Base-by-base conservation (phyloP, 331 rosid species). In the Spiraea crenata region DNA sequence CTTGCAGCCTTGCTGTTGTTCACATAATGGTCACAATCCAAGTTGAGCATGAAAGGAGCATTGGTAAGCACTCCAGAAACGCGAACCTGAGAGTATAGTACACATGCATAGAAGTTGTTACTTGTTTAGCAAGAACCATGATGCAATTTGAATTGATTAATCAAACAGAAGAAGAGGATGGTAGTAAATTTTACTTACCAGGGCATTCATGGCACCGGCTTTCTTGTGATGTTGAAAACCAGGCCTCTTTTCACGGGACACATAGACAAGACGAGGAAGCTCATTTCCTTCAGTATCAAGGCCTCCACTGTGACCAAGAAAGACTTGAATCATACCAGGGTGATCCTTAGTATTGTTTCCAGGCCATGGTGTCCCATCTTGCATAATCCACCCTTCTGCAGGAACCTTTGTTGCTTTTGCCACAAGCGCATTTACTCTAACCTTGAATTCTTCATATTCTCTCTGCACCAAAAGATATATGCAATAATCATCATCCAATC, bases 351-450 rank as follows among this genome's bases (percentile, higher is more conserved):
- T 65, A 69, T 93, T 93, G 90, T 93, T 93, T 65, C 99, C 97
- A 0, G 99, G 99, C 99, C 99, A 95, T 69, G 97, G 96, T 50
- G 97, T 95, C 76, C 95, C 99, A 75, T 95, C 99, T 85, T 91
- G 89, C 99, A 95, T 86, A 37, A 88, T 91, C 99, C 99, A 95
- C 63, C 99, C 99, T 81, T 89, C 99, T 34, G 79, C 61, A 9
- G 97, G 97, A 80, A 85, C 80, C 72, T 95, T 88, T 71, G 72
- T 17, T 66, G 91, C 85, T 75, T 91, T 95, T 14, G 97, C 99
- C 73, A 91, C 99, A 48, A 86, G 96, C 64, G 96, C 90, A 79
- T 95, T 95, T 62, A 89, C 67, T 77, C 97, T 87, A 69, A 95
- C 97, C 86, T 95, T 95, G 81, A 95, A 91, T 69, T 95, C 97